Base-by-base conservation (phyloP, 2,329 filamentous ascomycete genomes). In the Trichoderma gracile region DNA sequence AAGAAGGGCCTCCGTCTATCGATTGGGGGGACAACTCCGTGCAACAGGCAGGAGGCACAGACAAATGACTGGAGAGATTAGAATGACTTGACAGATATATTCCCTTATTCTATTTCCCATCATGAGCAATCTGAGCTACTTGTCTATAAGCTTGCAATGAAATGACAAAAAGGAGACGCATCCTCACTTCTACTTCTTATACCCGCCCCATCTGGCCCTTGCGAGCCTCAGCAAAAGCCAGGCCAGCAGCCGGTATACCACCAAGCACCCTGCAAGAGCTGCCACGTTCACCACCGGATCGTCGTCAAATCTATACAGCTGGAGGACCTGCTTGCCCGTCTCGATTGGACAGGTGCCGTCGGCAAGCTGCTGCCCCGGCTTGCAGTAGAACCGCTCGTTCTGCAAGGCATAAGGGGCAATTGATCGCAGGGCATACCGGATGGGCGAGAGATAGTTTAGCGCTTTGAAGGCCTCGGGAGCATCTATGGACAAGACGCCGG, bases 381-480 rank as follows among this genome's bases (percentile, higher is more conserved):
- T 82, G 72, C 90, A 93, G 1, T 84, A 84, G 69, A 93, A 92
- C 0, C 72, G 63, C 7, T 91, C 81, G 0, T 80, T 82, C 7
- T 81, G 76, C 40, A 93, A 75, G 0, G 86, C 86, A 68, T 87
- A 92, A 0, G 86, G 84, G 0, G 86, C 87, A 45, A 93, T 76
- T 40, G 89, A 89, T 0, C 85, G 85, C 3, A 89, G 81, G 0
- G 85, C 82, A 71, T 92, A 93, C 59, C 90, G 88, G 60, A 91
- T 82, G 0, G 90, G 90, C 1, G 83, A 87, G 53, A 93, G 81
- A 73, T 91, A 88, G 73, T 93, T 93, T 72, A 91, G 82, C 0
- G 82, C 86, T 67, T 86, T 79, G 53, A 92, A 84, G 17, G 92
- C 83, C 3, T 74, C 70, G 1, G 90, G 89, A 78, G 92, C 87